These are phyloP conservation scores for Ophiostoma pallidulum DNA, from an alignment of 2,329 filamentous ascomycete genomes.

Conservation along the genomic window DNA sequence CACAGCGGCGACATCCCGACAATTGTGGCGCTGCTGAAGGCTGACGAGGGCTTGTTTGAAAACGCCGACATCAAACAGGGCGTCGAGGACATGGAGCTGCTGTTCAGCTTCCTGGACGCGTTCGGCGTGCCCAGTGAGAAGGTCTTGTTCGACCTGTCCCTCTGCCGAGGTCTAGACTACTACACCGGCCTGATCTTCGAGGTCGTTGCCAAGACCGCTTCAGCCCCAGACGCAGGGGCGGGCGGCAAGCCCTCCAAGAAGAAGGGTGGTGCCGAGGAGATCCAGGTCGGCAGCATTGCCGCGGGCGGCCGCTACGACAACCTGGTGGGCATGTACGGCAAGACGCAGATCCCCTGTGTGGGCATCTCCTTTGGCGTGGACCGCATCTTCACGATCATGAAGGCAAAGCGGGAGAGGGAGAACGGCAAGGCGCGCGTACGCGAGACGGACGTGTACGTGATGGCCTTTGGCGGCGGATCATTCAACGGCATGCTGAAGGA, in stretches of 20 bases:
- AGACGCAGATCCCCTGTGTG: constrained; percentile 78
- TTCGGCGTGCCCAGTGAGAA: constrained; percentile 58
- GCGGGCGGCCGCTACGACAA: constrained; percentile 89
- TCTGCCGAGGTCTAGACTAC: constrained; percentile 59
- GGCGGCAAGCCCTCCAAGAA: constrained; percentile 20
- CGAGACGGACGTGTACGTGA: constrained; percentile 85
- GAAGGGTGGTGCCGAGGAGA: constrained; percentile 12
- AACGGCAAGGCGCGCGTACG: constrained; percentile 46
- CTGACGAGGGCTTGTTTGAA: constrained; percentile 56
- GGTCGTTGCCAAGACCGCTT: constrained; percentile 36
- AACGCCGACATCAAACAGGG: constrained; percentile 73
- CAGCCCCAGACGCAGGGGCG: constrained; percentile 21
- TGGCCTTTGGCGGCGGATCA: constrained; percentile 76
- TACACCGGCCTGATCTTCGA: constrained; percentile 80
- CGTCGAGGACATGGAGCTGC: constrained; percentile 66
- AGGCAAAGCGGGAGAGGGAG: constrained; percentile 54
- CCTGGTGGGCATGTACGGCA: constrained; percentile 88
- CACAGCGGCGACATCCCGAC: constrained; percentile 32
- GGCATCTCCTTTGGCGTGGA: constrained; percentile 92
- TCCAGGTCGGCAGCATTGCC: constrained; percentile 77
- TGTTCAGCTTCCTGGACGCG: constrained; percentile 74
- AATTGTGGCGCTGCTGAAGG: constrained; percentile 61
- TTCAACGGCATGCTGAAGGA: constrained; percentile 69
- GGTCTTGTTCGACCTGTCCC: constrained; percentile 80
- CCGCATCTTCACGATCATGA: constrained; percentile 87